Conservation (phyloP, 768 basidiomycete genomes). For the Russula sp. region DNA sequence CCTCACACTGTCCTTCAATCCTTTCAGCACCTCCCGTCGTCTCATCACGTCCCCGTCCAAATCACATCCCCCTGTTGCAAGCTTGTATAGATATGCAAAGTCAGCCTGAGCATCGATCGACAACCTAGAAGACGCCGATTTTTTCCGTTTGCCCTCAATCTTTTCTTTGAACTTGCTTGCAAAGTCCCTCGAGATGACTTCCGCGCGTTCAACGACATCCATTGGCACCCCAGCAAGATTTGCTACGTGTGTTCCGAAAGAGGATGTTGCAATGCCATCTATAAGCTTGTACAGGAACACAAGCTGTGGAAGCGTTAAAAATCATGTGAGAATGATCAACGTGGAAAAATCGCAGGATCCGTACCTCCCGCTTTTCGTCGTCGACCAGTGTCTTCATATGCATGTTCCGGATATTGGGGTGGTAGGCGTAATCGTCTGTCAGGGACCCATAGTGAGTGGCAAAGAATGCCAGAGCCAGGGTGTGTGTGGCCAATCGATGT, state of each 20-base stretch:
- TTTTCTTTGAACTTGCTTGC: constrained; percentile 81
- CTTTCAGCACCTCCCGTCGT: constrained; percentile 44
- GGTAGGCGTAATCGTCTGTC: constrained; percentile 88
- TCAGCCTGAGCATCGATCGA: constrained; percentile 85
- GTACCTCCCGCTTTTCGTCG: constrained; percentile 81
- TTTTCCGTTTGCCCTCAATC: constrained; percentile 56
- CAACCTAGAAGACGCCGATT: constrained; percentile 46
- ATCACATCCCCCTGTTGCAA: constrained; percentile 46
- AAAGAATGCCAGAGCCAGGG: constrained; percentile 87
- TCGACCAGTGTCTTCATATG: constrained; percentile 94
- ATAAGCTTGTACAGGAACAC: constrained; percentile 94
- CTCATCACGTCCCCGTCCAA: constrained; percentile 49
- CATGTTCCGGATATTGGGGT: constrained; percentile 90
- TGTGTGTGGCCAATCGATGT: constrained; percentile 91
- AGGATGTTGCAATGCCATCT: constrained; percentile 76
- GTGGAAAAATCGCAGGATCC: constrained; percentile 15
- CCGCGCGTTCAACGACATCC: constrained; percentile 82
- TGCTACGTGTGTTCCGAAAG: constrained; percentile 93
- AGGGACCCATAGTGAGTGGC: constrained; percentile 97
- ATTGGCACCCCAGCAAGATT: constrained; percentile 87
- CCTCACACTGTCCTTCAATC: constrained; percentile 35
- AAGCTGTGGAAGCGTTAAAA: constrained; percentile 42
- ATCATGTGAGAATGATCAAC: neutral
- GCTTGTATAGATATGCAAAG: constrained; percentile 68
- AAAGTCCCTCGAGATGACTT: constrained; percentile 78